Percentiles rank a stretch among this genome's conserved stretches.
Conservation (phyloP, 2,329 filamentous ascomycete genomes). For the Calonectria crousiana region DNA sequence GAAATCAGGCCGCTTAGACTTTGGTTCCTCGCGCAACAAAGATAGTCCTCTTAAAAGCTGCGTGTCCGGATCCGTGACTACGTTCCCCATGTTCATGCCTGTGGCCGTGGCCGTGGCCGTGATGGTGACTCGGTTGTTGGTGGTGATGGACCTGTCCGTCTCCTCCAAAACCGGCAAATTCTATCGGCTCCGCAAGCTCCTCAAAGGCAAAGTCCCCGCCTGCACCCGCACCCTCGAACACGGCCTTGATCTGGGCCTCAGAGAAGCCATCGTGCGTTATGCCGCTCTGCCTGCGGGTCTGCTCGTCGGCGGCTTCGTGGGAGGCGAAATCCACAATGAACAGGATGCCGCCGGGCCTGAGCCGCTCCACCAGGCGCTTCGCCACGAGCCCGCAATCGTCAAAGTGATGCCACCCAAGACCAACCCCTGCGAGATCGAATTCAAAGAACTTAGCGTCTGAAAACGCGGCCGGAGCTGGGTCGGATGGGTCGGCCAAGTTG, state of each 20-base stretch:
- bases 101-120: slow-evolving; percentile 37
- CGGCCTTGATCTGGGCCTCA: slow-evolving; percentile 65
- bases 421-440: slow-evolving; percentile 77
- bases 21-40: slow-evolving; percentile 66
- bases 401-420: slow-evolving; percentile 76
- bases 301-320: slow-evolving; percentile 53
- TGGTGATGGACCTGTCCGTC: slow-evolving; percentile 10
- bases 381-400: slow-evolving; percentile 72
- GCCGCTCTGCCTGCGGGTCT: slow-evolving; percentile 55
- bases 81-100: neutral
- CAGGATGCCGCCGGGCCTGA: slow-evolving; percentile 75
- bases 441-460: slow-evolving; percentile 71
- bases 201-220: slow-evolving; percentile 68
- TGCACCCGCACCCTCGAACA: slow-evolving; percentile 75
- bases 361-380: slow-evolving; percentile 68
- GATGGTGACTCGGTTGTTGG: slow-evolving; percentile 18
- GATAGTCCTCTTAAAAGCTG: slow-evolving; percentile 25
- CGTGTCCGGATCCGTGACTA: neutral
- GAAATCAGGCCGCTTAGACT: slow-evolving; percentile 28
- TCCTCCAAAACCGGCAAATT: slow-evolving; percentile 49
- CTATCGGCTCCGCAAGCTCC: slow-evolving; percentile 63
- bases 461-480: slow-evolving; percentile 66
- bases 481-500: slow-evolving; percentile 64
- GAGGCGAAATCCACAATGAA: slow-evolving; percentile 77
- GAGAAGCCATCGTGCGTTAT: slow-evolving; percentile 77